These are phyloP conservation scores for Aspergillus affinis DNA, from an alignment of 495 filamentous ascomycete genomes.

Conservation along the genomic window DNA sequence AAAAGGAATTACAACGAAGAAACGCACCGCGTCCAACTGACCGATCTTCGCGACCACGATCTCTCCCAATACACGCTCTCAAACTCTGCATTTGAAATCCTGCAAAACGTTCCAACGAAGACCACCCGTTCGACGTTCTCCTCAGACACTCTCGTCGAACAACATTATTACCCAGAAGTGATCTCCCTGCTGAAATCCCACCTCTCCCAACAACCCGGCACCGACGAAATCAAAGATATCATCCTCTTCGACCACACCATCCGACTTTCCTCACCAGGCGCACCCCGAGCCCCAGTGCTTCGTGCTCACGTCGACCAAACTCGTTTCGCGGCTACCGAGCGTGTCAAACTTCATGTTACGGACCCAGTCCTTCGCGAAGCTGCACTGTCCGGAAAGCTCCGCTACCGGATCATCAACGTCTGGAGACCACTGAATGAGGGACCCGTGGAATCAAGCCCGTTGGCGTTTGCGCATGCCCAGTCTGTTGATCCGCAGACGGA, in stretches of 20 bases:
- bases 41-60: slow-evolving; percentile 68
- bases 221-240: slow-evolving; percentile 44
- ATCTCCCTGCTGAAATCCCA: slow-evolving; percentile 53
- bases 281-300: slow-evolving; percentile 63
- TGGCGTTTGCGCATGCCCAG: slow-evolving; percentile 67
- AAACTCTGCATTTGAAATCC: slow-evolving; percentile 67
- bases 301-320: slow-evolving; percentile 87
- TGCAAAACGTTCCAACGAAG: slow-evolving; percentile 48
- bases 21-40: slow-evolving; percentile 48
- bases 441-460: slow-evolving; percentile 67
- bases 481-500: slow-evolving; percentile 53
- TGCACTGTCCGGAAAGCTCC: slow-evolving; percentile 47
- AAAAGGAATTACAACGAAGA: slow-evolving; percentile 59
- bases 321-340: slow-evolving; percentile 54
- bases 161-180: slow-evolving; percentile 82
- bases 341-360: slow-evolving; percentile 63
- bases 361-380: slow-evolving; percentile 54
- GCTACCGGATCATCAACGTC: slow-evolving; percentile 84
- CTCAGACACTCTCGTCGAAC: slow-evolving; percentile 61
- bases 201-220: slow-evolving; percentile 58
- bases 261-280: slow-evolving; percentile 55
- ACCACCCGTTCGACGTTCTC: slow-evolving; percentile 57
- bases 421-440: slow-evolving; percentile 73
- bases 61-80: slow-evolving; percentile 47
- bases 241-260: slow-evolving; percentile 91